Conservation (phyloP, 441 rosid genomes). For the Arabidopsis hybrid region DNA sequence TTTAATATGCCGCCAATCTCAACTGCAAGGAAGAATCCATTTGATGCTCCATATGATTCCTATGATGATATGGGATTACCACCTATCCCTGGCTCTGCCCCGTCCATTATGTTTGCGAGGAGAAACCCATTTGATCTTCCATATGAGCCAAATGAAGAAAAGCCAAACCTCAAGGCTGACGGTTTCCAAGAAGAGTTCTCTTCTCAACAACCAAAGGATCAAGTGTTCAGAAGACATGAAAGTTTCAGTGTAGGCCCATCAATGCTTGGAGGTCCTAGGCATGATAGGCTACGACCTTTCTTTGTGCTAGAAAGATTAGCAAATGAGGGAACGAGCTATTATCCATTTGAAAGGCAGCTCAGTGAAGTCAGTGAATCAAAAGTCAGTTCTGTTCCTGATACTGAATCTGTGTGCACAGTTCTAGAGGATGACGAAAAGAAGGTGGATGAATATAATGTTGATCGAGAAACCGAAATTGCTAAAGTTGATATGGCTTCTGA, state of each 20-base stretch:
- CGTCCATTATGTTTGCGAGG: slow-evolving; percentile 77
- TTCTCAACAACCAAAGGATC: slow-evolving; percentile 53
- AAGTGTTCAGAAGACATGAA: slow-evolving; percentile 77
- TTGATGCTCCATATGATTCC: slow-evolving; percentile 77
- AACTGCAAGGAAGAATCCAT: slow-evolving; percentile 79
- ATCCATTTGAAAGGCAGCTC: slow-evolving; percentile 69
- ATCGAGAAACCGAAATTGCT: slow-evolving; percentile 55
- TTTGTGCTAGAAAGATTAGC: slow-evolving; percentile 75
- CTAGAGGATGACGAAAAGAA: slow-evolving; percentile 69
- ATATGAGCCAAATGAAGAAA: slow-evolving; percentile 82
- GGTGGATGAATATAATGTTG: slow-evolving; percentile 52
- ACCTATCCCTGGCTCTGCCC: slow-evolving; percentile 98
- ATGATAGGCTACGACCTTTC: slow-evolving; percentile 74
- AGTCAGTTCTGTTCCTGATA: slow-evolving; percentile 74
- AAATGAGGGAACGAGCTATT: slow-evolving; percentile 63
- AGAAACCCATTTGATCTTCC: slow-evolving; percentile 92
- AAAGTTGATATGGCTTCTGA: slow-evolving; percentile 48
- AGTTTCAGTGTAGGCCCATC: slow-evolving; percentile 83
- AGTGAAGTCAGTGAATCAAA: slow-evolving; percentile 81
- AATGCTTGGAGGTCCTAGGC: slow-evolving; percentile 58
- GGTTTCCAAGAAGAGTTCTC: slow-evolving; percentile 70
- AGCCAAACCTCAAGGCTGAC: slow-evolving; percentile 82
- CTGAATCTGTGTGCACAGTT: slow-evolving; percentile 72
- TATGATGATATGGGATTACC: slow-evolving; percentile 61
- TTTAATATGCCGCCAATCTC: slow-evolving; percentile 69